phyloP scores from a whole-genome alignment of 2,329 filamentous ascomycete species.

The Hysterium pulicare region DNA sequence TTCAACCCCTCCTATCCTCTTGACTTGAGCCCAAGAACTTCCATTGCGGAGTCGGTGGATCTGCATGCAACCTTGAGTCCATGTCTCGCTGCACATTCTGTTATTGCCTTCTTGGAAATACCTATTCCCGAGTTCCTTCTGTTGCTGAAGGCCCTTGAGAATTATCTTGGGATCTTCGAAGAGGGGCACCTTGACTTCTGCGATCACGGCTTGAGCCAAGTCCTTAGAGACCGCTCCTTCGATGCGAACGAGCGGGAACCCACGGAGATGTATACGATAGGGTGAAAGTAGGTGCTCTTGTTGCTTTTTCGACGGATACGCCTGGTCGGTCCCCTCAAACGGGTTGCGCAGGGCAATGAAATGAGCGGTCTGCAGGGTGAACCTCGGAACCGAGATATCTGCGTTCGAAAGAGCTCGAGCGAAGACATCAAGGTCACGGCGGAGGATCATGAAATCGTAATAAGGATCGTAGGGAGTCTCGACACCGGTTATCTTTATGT shows the following conservation, averaged over 20 bases:
- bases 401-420: neutral
- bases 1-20: neutral
- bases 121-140: neutral
- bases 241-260: neutral
- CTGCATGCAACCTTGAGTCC: neutral
- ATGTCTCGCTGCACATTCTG: neutral
- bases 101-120: neutral
- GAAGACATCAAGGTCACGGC: conserved; percentile 1
- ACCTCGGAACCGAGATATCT: neutral
- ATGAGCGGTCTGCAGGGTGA: neutral
- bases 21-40: neutral
- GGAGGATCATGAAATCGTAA: neutral
- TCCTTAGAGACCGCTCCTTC: neutral
- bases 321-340: neutral
- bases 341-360: neutral
- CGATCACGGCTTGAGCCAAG: neutral
- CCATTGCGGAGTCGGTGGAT: neutral
- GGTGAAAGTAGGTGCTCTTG: neutral
- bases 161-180: neutral
- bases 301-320: neutral
- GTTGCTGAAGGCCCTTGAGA: neutral
- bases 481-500: neutral
- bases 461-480: neutral
- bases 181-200: neutral
- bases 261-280: neutral